A percentile compares a stretch with the other conserved stretches of the same genome.
phyloP scores from a whole-genome alignment of 1,284 basidiomycete species.

The Cryptococcus sp. region DNA sequence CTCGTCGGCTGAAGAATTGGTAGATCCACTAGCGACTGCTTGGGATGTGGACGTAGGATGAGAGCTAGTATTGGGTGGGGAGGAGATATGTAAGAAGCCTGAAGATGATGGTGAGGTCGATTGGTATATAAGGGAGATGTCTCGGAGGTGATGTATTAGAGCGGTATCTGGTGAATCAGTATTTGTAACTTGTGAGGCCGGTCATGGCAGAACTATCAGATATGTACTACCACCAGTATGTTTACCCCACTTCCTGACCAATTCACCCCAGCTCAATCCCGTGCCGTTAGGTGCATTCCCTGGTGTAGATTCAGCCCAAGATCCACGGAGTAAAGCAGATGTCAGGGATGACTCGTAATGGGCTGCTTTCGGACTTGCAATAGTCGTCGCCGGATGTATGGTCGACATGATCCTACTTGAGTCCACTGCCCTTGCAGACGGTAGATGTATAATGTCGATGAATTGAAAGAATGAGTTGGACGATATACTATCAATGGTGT shows the following conservation, averaged over 20 bases:
- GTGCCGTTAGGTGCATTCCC: slow-evolving; percentile 60
- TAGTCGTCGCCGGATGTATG: not conserved
- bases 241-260: slow-evolving; percentile 82
- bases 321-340: slow-evolving; percentile 39
- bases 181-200: no score
- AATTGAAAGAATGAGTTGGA: no score
- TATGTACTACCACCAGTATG: slow-evolving; percentile 58
- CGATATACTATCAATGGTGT: no score
- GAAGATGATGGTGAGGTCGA: slow-evolving; percentile 21
- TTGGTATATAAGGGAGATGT: slow-evolving; percentile 44
- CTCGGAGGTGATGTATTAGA: slow-evolving; percentile 35
- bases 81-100: slow-evolving; percentile 21
- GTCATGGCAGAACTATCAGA: slow-evolving; percentile 23
- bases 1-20: slow-evolving; percentile 19
- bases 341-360: slow-evolving; percentile 41
- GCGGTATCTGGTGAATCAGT: slow-evolving; percentile 20
- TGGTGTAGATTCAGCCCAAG: slow-evolving; percentile 50
- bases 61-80: not conserved
- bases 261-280: slow-evolving; percentile 67
- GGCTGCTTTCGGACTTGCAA: slow-evolving; percentile 31
- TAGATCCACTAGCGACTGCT: slow-evolving; percentile 9
- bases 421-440: no score
- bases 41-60: slow-evolving; percentile 1
- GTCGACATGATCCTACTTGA: no score
- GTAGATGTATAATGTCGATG: no score